Conservation (phyloP, 1,284 basidiomycete genomes). For the Paramarasmius palmivorus region DNA sequence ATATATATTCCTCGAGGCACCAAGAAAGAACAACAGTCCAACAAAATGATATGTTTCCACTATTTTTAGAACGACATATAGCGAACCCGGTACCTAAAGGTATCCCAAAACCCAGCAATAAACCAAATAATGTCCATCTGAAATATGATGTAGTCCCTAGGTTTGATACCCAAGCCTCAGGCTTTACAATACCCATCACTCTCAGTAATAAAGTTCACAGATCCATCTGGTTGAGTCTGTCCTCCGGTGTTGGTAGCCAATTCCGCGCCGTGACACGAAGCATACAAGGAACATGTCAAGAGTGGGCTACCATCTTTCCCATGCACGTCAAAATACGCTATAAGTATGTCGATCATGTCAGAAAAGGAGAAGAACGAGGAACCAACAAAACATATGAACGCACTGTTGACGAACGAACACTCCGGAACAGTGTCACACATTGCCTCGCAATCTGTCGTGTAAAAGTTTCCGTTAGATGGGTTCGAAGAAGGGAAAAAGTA, state of each 20-base stretch:
- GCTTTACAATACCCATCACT: constrained; percentile 21
- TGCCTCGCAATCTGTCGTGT: constrained; percentile 27
- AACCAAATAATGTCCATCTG: no score
- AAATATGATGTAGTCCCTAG: no score
- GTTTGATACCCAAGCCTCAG: no score
- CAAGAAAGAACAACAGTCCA: no score
- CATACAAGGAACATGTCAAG: constrained; percentile 23
- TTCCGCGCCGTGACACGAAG: constrained; percentile 15
- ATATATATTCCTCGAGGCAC: no score
- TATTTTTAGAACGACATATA: no score
- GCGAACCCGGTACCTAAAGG: no score
- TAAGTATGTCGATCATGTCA: not conserved
- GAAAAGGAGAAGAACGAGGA: not conserved
- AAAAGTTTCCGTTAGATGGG: not conserved
- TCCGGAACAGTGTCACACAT: constrained; percentile 31
- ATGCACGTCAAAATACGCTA: constrained; percentile 46
- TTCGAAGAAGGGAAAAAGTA: not conserved
- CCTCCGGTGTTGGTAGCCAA: constrained; percentile 22
- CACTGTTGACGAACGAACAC: constrained; percentile 34
- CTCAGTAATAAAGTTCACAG: constrained; percentile 19
- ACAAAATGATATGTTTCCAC: no score
- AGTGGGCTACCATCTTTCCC: constrained; percentile 31
- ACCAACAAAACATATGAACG: constrained; percentile 12
- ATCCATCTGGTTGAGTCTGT: constrained; percentile 23
- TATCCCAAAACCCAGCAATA: no score